A percentile compares a stretch with the other conserved stretches of the same genome.
Evolutionary conservation across 2,329 filamentous ascomycete genomes (phyloP).

Genomic region (Penicillium sp.): DNA sequence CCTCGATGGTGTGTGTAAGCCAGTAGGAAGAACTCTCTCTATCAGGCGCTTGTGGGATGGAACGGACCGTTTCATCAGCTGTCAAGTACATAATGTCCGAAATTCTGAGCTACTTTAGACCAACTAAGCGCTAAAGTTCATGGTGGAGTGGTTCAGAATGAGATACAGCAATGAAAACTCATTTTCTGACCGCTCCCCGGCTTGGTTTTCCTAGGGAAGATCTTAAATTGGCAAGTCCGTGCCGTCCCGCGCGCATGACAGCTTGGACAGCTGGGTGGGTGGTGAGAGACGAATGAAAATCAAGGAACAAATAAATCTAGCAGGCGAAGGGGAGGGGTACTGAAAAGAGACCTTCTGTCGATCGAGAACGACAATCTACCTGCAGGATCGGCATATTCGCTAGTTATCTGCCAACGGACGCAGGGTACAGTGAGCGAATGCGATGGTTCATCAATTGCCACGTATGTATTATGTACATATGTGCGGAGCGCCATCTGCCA

Average conservation of each 20-base stretch:
- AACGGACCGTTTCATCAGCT: conserved; percentile 10
- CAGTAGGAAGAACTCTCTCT: conserved; percentile 6
- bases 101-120: too few species aligned
- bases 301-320: not conserved
- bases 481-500: not conserved
- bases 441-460: conserved; percentile 14
- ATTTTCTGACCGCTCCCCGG: conserved; percentile 16
- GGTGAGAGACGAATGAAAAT: not conserved
- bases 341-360: not conserved
- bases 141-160: not conserved
- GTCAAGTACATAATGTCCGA: conserved; percentile 11
- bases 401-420: not conserved
- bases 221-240: not conserved
- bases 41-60: conserved; percentile 12
- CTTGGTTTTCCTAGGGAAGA: conserved; percentile 1
- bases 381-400: not conserved
- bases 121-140: not conserved
- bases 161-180: not conserved
- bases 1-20: not conserved
- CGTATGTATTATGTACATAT: conserved; percentile 4
- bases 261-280: not conserved
- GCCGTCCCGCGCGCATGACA: not conserved
- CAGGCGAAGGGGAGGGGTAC: not conserved
- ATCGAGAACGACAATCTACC: not conserved
- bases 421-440: not conserved